Conservation (phyloP, 208 protist species). For the Porcisia hertigi region DNA sequence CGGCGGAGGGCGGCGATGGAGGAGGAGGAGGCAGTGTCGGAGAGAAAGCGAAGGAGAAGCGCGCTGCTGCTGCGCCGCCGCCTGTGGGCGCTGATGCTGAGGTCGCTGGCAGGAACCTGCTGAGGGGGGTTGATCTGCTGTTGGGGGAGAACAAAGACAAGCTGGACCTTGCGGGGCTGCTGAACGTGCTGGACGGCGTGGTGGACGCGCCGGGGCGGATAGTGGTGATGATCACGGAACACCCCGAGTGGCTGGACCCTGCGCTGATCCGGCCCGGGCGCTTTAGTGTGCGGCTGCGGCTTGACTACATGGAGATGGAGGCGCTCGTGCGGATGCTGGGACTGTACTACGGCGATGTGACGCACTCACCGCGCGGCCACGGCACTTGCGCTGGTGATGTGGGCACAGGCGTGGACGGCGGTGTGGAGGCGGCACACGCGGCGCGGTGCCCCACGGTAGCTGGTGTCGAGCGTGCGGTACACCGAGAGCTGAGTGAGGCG, state of each 20-base stretch:
- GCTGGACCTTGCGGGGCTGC: slow-evolving; percentile 84
- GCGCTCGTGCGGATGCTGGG: slow-evolving; percentile 63
- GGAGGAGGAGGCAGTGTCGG: neutral
- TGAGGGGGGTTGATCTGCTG: slow-evolving; percentile 14
- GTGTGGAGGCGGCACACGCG: slow-evolving; percentile 10
- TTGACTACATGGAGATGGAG: slow-evolving; percentile 73
- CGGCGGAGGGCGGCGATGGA: neutral
- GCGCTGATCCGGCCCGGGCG: slow-evolving; percentile 88
- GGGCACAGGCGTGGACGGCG: neutral
- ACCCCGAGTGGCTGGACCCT: slow-evolving; percentile 86
- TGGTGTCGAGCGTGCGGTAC: slow-evolving; percentile 38
- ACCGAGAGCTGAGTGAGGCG: slow-evolving; percentile 32
- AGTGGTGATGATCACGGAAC: slow-evolving; percentile 86
- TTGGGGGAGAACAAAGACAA: slow-evolving; percentile 42
- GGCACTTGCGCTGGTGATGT: neutral
- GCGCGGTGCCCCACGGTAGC: slow-evolving; percentile 24
- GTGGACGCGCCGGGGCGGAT: slow-evolving; percentile 88
- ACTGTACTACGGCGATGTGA: slow-evolving; percentile 76
- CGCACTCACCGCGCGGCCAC: slow-evolving; percentile 8
- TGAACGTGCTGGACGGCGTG: slow-evolving; percentile 91
- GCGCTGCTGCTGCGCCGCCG: neutral
- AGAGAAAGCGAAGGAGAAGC: neutral
- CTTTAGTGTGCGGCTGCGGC: slow-evolving; percentile 65
- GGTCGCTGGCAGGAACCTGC: slow-evolving; percentile 10
- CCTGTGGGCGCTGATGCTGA: neutral